Percentiles rank a stretch among this genome's conserved stretches.
Evolutionary conservation across 192 early-diverging fungal genomes (phyloP).

Genomic region (Coemansia furcata): DNA sequence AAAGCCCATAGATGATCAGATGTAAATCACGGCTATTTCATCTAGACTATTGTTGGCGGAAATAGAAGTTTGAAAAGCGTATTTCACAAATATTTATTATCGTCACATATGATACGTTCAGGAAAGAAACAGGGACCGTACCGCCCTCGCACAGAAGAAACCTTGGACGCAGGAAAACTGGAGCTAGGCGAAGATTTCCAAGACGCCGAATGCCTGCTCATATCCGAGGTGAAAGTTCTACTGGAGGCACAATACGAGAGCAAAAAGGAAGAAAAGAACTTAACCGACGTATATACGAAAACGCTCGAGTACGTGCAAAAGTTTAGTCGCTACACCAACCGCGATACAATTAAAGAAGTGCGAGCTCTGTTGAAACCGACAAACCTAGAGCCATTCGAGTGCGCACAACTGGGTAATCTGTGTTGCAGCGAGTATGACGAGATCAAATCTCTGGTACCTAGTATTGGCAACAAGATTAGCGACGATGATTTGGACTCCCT

Average conservation of each 20-base stretch:
- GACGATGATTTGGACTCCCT: conserved; percentile 73
- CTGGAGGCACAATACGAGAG: conserved; percentile 63
- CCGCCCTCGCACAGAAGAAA: conserved; percentile 30
- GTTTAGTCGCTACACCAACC: conserved; percentile 83
- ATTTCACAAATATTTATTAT: background rate
- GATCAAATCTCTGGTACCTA: conserved; percentile 40
- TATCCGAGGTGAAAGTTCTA: conserved; percentile 70
- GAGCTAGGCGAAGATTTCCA: conserved; percentile 8
- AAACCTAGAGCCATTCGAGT: conserved; percentile 77
- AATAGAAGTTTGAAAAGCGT: background rate
- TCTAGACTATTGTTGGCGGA: too few relatives aligned
- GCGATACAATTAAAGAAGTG: conserved; percentile 82
- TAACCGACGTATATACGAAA: conserved; percentile 69
- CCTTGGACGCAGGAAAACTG: conserved; percentile 38
- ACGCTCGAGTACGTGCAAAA: conserved; percentile 81
- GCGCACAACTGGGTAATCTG: conserved; percentile 88
- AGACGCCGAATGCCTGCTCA: conserved; percentile 67
- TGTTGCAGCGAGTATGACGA: conserved; percentile 91
- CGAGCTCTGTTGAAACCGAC: conserved; percentile 42
- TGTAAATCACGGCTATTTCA: too few relatives aligned
- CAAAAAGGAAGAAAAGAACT: conserved; percentile 55
- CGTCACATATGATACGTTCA: background rate
- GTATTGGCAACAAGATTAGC: conserved; percentile 71
- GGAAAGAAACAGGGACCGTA: background rate
- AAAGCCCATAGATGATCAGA: too few relatives aligned